phyloP scores from a whole-genome alignment of 441 rosid species.

The Aleurites moluccanus region DNA sequence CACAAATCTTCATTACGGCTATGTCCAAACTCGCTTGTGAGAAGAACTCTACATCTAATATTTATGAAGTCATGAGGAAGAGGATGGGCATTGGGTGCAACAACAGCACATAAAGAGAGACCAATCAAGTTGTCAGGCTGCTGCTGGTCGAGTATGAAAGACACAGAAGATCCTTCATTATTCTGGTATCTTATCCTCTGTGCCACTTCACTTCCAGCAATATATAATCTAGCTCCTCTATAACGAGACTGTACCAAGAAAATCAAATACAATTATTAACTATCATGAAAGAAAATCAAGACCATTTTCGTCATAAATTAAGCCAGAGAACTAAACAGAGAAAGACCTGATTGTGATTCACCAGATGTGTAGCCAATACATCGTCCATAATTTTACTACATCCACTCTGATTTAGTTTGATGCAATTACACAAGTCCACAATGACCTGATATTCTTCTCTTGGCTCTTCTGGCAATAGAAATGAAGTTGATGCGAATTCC shows the following conservation, averaged over 20 bases:
- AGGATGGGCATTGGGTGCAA: neutral
- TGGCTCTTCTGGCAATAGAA: neutral
- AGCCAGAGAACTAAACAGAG: neutral
- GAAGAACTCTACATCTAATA: neutral
- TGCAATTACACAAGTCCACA: neutral
- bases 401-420: neutral
- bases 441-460: too few species aligned
- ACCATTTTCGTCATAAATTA: too few species aligned
- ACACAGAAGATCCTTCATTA: neutral
- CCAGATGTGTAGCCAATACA: neutral
- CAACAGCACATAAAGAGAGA: conserved; percentile 1
- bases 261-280: too few species aligned
- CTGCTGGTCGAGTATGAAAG: neutral
- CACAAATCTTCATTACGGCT: neutral
- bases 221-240: neutral
- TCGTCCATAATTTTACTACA: neutral
- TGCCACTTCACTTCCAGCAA: neutral
- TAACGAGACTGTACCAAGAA: neutral
- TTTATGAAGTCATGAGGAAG: neutral
- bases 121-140: neutral
- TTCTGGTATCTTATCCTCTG: neutral
- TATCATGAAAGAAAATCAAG: too few species aligned
- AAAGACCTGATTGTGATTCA: too few species aligned
- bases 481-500: neutral
- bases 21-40: neutral